Evolutionary conservation across 2,329 filamentous ascomycete genomes (phyloP).

Genomic region (Byssochlamys sp.): DNA sequence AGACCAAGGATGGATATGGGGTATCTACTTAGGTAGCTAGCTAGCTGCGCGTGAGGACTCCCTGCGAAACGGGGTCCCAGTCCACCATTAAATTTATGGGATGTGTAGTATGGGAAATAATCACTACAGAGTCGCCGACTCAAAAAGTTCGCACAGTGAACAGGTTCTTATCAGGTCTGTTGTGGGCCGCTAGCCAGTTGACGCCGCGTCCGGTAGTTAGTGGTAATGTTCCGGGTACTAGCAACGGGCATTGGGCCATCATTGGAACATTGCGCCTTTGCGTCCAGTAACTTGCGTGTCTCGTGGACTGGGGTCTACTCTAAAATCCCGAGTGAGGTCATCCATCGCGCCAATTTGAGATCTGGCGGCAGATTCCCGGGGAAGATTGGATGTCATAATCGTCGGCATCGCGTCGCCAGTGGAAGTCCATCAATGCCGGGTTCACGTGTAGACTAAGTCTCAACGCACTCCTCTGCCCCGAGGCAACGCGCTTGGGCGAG

Average conservation of each 20-base stretch:
- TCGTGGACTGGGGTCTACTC: not conserved
- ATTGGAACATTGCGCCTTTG: not conserved
- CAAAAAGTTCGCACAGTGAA: too few species aligned
- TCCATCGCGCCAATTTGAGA: not conserved
- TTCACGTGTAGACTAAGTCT: constrained; percentile 4
- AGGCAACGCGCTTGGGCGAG: constrained; percentile 30
- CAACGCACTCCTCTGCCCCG: constrained; percentile 31
- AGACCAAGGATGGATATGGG: too few species aligned
- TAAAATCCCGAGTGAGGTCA: not conserved
- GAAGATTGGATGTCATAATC: not conserved
- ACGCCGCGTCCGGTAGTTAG: too few species aligned
- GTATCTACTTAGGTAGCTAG: too few species aligned
- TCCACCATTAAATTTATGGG: too few species aligned
- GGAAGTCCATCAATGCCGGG: not conserved
- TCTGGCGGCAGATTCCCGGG: not conserved
- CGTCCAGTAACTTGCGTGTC: not conserved
- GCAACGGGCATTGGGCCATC: not conserved
- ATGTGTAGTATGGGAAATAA: too few species aligned
- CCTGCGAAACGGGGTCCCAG: too few species aligned
- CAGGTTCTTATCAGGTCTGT: too few species aligned
- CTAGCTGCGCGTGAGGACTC: too few species aligned
- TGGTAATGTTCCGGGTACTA: not conserved
- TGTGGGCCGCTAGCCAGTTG: too few species aligned
- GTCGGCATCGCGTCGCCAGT: not conserved
- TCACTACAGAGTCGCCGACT: too few species aligned